These are phyloP conservation scores for Protomyces arabidopsidicola DNA, from an alignment of 1,139 yeast species.

Conservation along the genomic window DNA sequence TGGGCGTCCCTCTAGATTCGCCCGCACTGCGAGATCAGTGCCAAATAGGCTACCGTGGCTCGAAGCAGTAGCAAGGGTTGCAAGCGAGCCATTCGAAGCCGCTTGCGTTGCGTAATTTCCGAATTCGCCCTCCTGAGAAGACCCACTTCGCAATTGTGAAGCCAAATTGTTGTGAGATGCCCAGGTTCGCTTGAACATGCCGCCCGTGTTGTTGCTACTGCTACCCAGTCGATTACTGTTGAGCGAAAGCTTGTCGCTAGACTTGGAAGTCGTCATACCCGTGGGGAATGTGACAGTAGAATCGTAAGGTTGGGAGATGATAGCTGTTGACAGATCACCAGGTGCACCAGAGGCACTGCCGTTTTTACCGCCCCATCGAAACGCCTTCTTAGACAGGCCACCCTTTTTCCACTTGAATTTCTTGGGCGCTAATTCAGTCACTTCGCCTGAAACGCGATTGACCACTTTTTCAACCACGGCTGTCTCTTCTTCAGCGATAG, in stretches of 20 bases:
- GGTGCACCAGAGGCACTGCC: neutral
- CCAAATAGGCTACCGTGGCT: conserved; percentile 31
- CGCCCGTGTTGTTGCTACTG: neutral
- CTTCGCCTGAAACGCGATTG: conserved; percentile 18
- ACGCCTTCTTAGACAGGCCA: conserved; percentile 11
- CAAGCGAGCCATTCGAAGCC: neutral
- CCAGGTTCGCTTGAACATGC: conserved; percentile 26
- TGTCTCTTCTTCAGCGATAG: conserved; percentile 13
- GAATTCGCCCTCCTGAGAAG: neutral
- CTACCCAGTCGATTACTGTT: neutral
- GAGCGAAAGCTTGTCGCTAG: conserved; percentile 10
- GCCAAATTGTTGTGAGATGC: conserved; percentile 22
- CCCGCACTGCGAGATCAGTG: conserved; percentile 48
- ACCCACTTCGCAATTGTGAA: neutral
- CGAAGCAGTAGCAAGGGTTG: neutral
- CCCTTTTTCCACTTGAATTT: conserved; percentile 31
- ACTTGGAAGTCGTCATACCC: conserved; percentile 8
- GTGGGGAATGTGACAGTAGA: neutral
- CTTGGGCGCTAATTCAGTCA: conserved; percentile 1
- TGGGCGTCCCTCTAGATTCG: conserved; percentile 54
- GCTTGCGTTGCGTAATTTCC: neutral
- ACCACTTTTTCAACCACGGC: conserved; percentile 15
- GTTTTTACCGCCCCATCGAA: conserved; percentile 16
- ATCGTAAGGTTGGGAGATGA: neutral
- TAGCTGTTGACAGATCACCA: neutral